Evolutionary conservation across 2,329 filamentous ascomycete species (phyloP).

Genomic region (Ceratocystis alfenasii): DNA sequence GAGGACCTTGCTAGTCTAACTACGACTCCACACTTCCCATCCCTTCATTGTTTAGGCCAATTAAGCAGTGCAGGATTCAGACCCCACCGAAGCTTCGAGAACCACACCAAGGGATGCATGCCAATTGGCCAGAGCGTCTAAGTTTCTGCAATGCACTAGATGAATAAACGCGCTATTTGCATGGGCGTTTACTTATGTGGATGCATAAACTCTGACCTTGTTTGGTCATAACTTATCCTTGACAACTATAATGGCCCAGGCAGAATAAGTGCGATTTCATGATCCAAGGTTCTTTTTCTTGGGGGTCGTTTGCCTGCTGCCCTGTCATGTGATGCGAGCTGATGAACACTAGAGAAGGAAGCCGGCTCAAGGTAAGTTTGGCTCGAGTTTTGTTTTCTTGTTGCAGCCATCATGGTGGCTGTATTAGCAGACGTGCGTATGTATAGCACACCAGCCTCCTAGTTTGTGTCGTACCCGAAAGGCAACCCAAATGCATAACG

Average conservation of each 20-base stretch:
- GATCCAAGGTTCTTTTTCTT: background rate
- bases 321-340: background rate
- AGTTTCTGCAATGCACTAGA: background rate
- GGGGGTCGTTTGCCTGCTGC: background rate
- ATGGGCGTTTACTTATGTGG: background rate
- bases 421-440: background rate
- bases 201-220: background rate
- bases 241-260: background rate
- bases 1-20: too few species aligned
- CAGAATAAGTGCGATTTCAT: background rate
- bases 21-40: too few species aligned
- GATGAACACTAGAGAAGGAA: background rate
- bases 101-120: constrained; percentile 24
- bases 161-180: background rate
- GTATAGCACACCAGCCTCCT: background rate
- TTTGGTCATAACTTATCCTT: background rate
- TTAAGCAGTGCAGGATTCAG: background rate
- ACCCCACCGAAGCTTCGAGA: constrained; percentile 39
- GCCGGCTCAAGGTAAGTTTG: background rate
- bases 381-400: background rate
- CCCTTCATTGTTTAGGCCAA: too few species aligned
- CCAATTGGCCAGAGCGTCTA: background rate
- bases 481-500: background rate
- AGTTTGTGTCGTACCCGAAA: background rate
- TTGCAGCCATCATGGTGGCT: background rate